Percentiles rank a stretch among this genome's conserved stretches.
These are phyloP conservation scores for Aurifilum marmelostoma DNA, from an alignment of 2,329 filamentous ascomycete species.

Conservation along the genomic window DNA sequence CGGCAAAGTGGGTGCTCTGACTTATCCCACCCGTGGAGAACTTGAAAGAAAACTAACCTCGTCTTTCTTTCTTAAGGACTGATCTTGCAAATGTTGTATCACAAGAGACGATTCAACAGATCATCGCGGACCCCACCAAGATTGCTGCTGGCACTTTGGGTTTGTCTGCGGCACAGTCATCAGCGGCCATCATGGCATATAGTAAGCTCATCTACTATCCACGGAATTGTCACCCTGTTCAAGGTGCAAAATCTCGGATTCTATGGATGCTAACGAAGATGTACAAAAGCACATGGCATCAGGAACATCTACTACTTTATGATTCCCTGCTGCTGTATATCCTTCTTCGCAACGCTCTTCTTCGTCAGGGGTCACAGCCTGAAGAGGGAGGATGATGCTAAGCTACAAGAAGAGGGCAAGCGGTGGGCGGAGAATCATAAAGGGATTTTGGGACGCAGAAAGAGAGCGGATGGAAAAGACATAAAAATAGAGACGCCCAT, in stretches of 20 bases:
- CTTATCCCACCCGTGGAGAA: background rate
- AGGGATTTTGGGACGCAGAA: slow-evolving; percentile 6
- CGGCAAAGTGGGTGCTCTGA: slow-evolving; percentile 1
- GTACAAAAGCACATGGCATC: slow-evolving; percentile 22
- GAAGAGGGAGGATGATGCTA: slow-evolving; percentile 25
- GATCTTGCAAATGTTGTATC: background rate
- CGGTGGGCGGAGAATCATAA: slow-evolving; percentile 13
- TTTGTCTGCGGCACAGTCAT: slow-evolving; percentile 6
- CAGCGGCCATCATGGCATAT: slow-evolving; percentile 19
- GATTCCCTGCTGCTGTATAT: slow-evolving; percentile 19
- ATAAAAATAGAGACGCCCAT: background rate
- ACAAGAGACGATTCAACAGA: slow-evolving; percentile 2
- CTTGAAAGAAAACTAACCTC: background rate
- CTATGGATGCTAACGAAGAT: background rate
- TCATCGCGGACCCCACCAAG: slow-evolving; percentile 12
- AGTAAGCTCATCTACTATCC: slow-evolving; percentile 10
- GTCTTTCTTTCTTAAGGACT: background rate
- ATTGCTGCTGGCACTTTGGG: slow-evolving; percentile 15
- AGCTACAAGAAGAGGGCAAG: slow-evolving; percentile 24
- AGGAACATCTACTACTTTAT: slow-evolving; percentile 26
- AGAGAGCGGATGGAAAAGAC: background rate
- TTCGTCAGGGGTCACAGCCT: slow-evolving; percentile 22
- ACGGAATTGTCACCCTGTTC: no score
- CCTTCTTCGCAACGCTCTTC: slow-evolving; percentile 20
- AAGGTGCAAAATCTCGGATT: background rate